These are phyloP conservation scores for Fraxinus paxiana DNA, from an alignment of 305 asterid species.

Conservation along the genomic window DNA sequence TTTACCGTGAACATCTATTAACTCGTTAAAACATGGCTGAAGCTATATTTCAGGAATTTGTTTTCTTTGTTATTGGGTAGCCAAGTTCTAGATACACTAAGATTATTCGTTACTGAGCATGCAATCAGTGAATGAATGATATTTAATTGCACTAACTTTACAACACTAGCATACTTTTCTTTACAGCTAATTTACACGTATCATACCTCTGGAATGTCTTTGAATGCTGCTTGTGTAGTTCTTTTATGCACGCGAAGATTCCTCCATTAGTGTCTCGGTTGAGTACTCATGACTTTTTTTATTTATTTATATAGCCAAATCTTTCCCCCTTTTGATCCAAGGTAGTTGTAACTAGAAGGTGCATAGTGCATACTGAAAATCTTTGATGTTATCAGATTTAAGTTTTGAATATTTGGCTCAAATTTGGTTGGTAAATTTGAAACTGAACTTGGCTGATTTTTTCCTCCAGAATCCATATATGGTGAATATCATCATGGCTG, in stretches of 20 bases:
- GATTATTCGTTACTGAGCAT: not conserved
- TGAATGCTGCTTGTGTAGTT: not conserved
- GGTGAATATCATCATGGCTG: slow-evolving; percentile 84
- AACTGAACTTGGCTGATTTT: not conserved
- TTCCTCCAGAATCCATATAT: slow-evolving; percentile 67
- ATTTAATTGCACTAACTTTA: not conserved
- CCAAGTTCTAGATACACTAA: not conserved
- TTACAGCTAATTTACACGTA: not conserved
- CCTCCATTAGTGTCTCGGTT: not conserved
- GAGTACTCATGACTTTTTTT: not conserved
- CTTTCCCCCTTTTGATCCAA: not conserved
- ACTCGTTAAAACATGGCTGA: not conserved
- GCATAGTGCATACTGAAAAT: not conserved
- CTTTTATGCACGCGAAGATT: not conserved
- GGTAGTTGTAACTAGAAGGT: not conserved
- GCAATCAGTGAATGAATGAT: not conserved
- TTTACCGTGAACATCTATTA: not conserved
- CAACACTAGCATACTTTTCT: not conserved
- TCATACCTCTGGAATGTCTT: not conserved
- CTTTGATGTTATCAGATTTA: not conserved
- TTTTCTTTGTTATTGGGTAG: not conserved
- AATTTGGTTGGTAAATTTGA: not conserved
- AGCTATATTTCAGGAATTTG: not conserved
- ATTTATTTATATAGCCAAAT: not conserved
- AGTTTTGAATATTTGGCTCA: not conserved